These are phyloP conservation scores for Spongiforma sp. DNA, from an alignment of 1,284 basidiomycete species.

Conservation along the genomic window DNA sequence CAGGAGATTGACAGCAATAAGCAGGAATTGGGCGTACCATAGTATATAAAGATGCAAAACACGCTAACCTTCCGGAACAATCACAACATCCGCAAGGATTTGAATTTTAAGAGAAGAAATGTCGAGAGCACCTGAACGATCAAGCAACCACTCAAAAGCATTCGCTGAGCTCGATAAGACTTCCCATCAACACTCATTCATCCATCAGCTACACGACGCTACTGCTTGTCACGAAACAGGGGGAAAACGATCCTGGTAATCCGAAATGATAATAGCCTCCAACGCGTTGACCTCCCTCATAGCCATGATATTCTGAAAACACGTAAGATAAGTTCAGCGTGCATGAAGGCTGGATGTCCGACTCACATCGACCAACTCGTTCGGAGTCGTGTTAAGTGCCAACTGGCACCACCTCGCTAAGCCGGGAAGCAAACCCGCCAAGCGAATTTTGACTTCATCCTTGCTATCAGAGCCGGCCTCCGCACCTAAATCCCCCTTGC, in stretches of 20 bases:
- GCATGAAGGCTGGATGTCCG: neutral
- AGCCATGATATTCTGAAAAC: slow-evolving; percentile 43
- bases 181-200: no score
- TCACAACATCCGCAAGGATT: no score
- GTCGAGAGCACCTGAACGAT: no score
- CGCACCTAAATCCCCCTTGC: neutral
- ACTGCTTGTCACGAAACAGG: slow-evolving; percentile 24
- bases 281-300: slow-evolving; percentile 52
- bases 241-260: slow-evolving; percentile 42
- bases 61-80: no score
- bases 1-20: no score
- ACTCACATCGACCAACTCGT: slow-evolving; percentile 84
- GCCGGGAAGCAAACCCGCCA: slow-evolving; percentile 81
- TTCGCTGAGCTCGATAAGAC: no score
- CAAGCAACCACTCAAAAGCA: no score
- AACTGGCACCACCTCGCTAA: slow-evolving; percentile 78
- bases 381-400: slow-evolving; percentile 75
- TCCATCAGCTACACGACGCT: slow-evolving; percentile 1
- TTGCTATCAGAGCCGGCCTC: slow-evolving; percentile 15
- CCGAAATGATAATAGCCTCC: slow-evolving; percentile 53
- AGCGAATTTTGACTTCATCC: slow-evolving; percentile 57
- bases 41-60: no score
- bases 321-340: neutral
- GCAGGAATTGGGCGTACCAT: no score
- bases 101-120: no score